Evolutionary conservation across 2,329 filamentous ascomycete genomes (phyloP).

Genomic region (Pseudofabraea citricarpa): DNA sequence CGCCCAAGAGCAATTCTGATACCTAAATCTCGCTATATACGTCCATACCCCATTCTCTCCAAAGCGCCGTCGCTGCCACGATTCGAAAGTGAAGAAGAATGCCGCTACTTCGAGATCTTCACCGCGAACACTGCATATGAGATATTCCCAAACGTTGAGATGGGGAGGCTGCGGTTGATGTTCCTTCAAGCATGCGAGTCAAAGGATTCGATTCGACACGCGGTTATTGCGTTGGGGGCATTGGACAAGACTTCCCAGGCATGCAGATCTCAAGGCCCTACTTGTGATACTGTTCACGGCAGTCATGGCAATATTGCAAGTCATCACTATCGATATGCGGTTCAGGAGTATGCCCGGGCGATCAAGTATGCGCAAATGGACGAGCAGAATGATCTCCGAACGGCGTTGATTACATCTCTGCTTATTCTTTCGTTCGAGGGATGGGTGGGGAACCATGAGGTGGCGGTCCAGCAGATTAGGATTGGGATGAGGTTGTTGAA

Average conservation of each 20-base stretch:
- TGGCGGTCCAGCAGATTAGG: slow-evolving; percentile 55
- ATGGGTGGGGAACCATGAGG: slow-evolving; percentile 55
- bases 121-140: slow-evolving; percentile 8
- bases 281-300: slow-evolving; percentile 18
- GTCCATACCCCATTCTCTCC: not conserved
- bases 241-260: slow-evolving; percentile 57
- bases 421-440: slow-evolving; percentile 61
- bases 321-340: slow-evolving; percentile 51
- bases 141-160: slow-evolving; percentile 8
- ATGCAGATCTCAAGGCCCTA: slow-evolving; percentile 35
- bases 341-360: slow-evolving; percentile 52
- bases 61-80: slow-evolving; percentile 3
- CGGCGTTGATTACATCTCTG: slow-evolving; percentile 56
- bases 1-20: slow-evolving; percentile 2
- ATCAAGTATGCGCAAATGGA: slow-evolving; percentile 39
- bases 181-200: slow-evolving; percentile 55
- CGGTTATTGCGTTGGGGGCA: slow-evolving; percentile 58
- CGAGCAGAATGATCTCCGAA: slow-evolving; percentile 37
- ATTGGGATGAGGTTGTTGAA: slow-evolving; percentile 31
- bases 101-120: slow-evolving; percentile 8
- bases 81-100: slow-evolving; percentile 8
- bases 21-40: not conserved
- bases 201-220: slow-evolving; percentile 54
- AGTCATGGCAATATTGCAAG: slow-evolving; percentile 30
- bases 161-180: slow-evolving; percentile 5